Evolutionary conservation across 306 rosid species (phyloP).

Genomic region (Trifolium fragiferum): DNA sequence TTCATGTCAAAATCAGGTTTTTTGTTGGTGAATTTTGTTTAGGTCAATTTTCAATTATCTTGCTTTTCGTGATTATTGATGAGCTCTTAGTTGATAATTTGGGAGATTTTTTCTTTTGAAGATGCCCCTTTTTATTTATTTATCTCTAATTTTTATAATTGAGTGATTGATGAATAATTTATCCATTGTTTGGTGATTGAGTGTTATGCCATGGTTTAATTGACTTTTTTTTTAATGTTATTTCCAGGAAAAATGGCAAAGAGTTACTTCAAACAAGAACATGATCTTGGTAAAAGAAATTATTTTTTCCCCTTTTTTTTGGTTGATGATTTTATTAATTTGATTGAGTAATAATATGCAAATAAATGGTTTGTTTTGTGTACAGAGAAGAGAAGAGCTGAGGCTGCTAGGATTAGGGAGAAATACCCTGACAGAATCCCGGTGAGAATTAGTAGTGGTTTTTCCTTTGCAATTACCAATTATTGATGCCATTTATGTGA

Average conservation of each 20-base stretch:
- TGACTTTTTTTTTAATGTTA: slow-evolving; percentile 40
- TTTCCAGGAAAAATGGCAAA: slow-evolving; percentile 78
- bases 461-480: slow-evolving; percentile 1
- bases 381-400: slow-evolving; percentile 89
- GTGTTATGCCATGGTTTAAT: slow-evolving; percentile 1
- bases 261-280: slow-evolving; percentile 98
- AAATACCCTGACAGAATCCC: slow-evolving; percentile 95
- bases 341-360: slow-evolving; percentile 20
- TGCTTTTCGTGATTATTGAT: slow-evolving; percentile 21
- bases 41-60: slow-evolving; percentile 19
- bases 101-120: too few species aligned
- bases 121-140: too few species aligned
- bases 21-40: not conserved
- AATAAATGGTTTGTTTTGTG: slow-evolving; percentile 31
- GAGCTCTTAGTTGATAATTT: not conserved
- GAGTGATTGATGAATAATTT: slow-evolving; percentile 12
- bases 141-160: too few species aligned
- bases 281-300: slow-evolving; percentile 73
- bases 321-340: slow-evolving; percentile 15
- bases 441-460: slow-evolving; percentile 54
- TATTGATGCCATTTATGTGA: not conserved
- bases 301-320: not conserved
- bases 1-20: not conserved
- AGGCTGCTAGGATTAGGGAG: slow-evolving; percentile 91
- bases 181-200: slow-evolving; percentile 1